These are phyloP conservation scores for Hypsizygus marmoreus DNA, from an alignment of 768 basidiomycete species.

Conservation along the genomic window DNA sequence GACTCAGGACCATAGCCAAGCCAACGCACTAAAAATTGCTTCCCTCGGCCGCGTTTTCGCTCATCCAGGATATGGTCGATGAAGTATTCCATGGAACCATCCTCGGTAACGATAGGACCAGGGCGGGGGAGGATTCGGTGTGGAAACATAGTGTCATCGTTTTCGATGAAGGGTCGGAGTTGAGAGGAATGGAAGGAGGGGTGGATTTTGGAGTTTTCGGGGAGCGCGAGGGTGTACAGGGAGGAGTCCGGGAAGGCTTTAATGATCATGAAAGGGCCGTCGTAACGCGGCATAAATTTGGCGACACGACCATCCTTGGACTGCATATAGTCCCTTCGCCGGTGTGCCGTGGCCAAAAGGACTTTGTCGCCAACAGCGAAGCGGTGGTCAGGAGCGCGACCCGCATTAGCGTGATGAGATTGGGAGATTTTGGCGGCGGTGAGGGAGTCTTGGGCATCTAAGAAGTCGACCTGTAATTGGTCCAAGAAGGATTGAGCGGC, in stretches of 20 bases:
- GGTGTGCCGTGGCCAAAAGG: neutral
- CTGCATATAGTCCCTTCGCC: too few species aligned
- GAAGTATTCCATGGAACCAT: too few species aligned
- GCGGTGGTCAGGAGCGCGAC: too few species aligned
- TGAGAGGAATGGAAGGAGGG: neutral
- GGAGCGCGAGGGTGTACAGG: neutral
- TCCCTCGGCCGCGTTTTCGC: constrained; percentile 22
- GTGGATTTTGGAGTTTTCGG: neutral
- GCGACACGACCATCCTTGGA: neutral
- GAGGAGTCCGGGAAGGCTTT: neutral
- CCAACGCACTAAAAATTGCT: constrained; percentile 34
- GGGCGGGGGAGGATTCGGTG: too few species aligned
- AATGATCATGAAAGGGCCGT: neutral
- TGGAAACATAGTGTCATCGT: too few species aligned
- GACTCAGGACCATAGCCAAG: constrained; percentile 27
- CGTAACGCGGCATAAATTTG: neutral
- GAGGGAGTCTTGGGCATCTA: neutral
- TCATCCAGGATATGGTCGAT: constrained; percentile 32
- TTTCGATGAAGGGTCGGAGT: neutral
- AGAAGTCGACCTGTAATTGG: neutral
- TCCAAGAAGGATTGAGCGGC: neutral
- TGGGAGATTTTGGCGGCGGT: neutral
- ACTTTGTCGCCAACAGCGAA: neutral
- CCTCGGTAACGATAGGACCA: too few species aligned
- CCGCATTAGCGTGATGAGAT: neutral